Base-by-base conservation (phyloP, 768 basidiomycete genomes). In the Leccinellum luteum region DNA sequence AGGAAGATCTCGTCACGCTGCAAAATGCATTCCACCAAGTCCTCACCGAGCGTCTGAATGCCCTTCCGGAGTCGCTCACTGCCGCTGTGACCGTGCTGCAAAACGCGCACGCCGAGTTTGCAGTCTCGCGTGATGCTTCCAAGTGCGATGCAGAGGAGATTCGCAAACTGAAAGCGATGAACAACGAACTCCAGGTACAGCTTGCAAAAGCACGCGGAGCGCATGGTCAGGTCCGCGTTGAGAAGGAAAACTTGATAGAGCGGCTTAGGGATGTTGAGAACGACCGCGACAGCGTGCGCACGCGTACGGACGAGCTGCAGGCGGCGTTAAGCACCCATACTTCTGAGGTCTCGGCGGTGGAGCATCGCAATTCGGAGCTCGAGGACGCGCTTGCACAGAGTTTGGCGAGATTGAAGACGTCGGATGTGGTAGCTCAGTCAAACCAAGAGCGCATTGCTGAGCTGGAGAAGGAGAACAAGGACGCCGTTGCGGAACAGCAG, bases 351-450 rank as follows among this genome's bases (percentile, higher is more conserved):
- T 73, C 74, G 17, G 69, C 80, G 0, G 69, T 85, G 15, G 81
- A 82, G 56, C 73, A 78, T 48, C 73, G 76, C 62, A 85, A 83
- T 61, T 68, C 71, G 28, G 86, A 90, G 59, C 77, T 90, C 14
- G 87, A 92, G 69, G 84, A 85, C 34, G 89, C 87, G 0, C 76
- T 92, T n/a, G 76, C 85, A 1, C 81, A 87, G 64, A 89, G 90
- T 35, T 75, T 92, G 58, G 81, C 83, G 10, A 79, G 89, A 38
- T 74, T 92, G 43, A 85, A 90, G 69, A 76, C 83, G 13, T 84
- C 87, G n/a, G 90, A 92, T 61, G 83, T 86, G 45, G 78, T 81
- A 35, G 75, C 81, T 15, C 82, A 89, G 69, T 73, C 77, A 25
- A 81, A 80, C 56, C 82, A 85, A 65, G 80, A 85, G 51, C 83